Evolutionary conservation across 1,139 yeast species (phyloP), one percentile per base, ranked within the genome.

Genomic region (Kodamaea suecica): DNA sequence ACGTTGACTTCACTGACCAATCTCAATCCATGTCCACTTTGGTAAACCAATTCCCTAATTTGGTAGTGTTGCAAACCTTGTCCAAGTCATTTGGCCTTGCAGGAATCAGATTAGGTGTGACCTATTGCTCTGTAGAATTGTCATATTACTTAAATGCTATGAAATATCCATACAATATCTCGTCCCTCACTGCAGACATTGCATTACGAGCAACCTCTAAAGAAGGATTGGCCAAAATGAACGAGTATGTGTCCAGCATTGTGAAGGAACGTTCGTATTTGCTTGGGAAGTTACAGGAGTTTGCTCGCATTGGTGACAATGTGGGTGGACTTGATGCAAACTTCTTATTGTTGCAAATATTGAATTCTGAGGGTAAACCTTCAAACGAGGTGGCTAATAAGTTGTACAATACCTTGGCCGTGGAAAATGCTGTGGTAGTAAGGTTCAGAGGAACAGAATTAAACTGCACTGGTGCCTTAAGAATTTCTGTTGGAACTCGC

Each of bases 1-100:
- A 92, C 57, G 76, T 94, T 40, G 98, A 92, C 54, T 92, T 92
- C 56, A 66, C 94, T 3, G 37, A 33, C 10, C 38, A 41, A 24
- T 53, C 59, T 25, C 72, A 84, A 17, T 87, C 97, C 0, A 58
- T 82, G 49, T 73, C 88, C n/a, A 84, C 95, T 0, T 65, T 84
- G 44, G 97, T 87, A 5, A 86, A 80, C 55, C 73, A 80, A 50
- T 80, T 81, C 58, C 90, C 92, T 26, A 86, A 88, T 53, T 63
- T 94, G 40, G 88, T 86, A 23, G 96, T 87, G 7, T 66, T 90
- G 59, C 98, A 92, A 61, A 92, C 98, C 0, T 64, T 92, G 29
- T 88, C 97, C 16, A 92, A 92, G 55, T 82, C 97, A 0, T 94
- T 92, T 63, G 98, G 98, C 4, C 73, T 92, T 39, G 98, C 98